Percentiles rank a stretch among this genome's conserved stretches.
Conservation (phyloP, 2,329 filamentous ascomycete genomes). For the Aplosporella prunicola region DNA sequence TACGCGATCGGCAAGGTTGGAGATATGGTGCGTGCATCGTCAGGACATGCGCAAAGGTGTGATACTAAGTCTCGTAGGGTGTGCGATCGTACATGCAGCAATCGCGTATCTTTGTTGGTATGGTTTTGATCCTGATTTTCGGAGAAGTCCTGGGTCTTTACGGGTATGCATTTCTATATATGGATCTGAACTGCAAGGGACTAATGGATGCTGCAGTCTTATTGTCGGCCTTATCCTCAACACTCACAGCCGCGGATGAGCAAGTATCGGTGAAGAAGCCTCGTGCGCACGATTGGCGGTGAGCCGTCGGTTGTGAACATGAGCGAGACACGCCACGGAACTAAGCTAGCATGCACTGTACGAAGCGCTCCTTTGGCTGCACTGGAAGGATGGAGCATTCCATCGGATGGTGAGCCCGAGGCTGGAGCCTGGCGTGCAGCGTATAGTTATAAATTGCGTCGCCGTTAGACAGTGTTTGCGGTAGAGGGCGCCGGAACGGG, state of each 20-base stretch:
- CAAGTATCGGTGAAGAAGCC: too few species aligned
- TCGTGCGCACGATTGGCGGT: too few species aligned
- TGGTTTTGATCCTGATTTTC: constrained; percentile 98
- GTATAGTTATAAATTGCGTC: too few species aligned
- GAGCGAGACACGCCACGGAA: too few species aligned
- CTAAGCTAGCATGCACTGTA: too few species aligned
- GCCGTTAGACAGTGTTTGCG: too few species aligned
- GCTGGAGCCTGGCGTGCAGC: too few species aligned
- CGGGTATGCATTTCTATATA: constrained; percentile 53
- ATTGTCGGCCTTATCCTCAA: constrained; percentile 92
- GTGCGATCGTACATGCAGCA: constrained; percentile 95
- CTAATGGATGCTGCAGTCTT: constrained; percentile 45
- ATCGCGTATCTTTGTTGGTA: constrained; percentile 91
- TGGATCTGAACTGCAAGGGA: neutral
- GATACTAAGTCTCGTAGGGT: constrained; percentile 39
- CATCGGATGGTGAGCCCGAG: too few species aligned
- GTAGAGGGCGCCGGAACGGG: too few species aligned
- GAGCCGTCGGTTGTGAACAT: too few species aligned
- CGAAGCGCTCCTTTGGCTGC: too few species aligned
- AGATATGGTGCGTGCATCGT: constrained; percentile 55
- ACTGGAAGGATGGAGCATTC: too few species aligned
- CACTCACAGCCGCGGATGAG: constrained; percentile 63
- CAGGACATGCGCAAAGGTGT: neutral
- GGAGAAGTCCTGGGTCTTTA: constrained; percentile 95
- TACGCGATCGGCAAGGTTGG: constrained; percentile 86